Conservation (phyloP, 306 rosid genomes). For the Corylus americana region DNA sequence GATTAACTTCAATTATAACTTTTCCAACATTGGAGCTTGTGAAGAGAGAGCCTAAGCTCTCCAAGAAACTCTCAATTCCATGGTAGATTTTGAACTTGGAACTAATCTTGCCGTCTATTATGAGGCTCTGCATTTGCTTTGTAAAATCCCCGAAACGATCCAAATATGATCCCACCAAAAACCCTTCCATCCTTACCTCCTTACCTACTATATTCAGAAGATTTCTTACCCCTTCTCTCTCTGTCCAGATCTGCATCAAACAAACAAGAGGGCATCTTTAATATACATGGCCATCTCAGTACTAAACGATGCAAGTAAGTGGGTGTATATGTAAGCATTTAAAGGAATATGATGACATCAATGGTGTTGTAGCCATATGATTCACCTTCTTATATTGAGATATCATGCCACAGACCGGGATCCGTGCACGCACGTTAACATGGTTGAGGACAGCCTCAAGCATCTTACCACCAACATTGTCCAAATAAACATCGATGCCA, state of each 20-base stretch:
- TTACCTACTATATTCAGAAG: conserved; percentile 65
- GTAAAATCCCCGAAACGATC: conserved; percentile 61
- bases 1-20: conserved; percentile 49
- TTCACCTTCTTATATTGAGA: conserved; percentile 59
- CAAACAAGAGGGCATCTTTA: not conserved
- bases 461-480: conserved; percentile 71
- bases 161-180: conserved; percentile 42
- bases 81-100: conserved; percentile 43
- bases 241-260: conserved; percentile 55
- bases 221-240: conserved; percentile 62
- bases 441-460: conserved; percentile 70
- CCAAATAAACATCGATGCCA: conserved; percentile 68
- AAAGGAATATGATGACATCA: not conserved
- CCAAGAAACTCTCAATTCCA: conserved; percentile 49
- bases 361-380: not conserved
- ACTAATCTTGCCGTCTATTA: conserved; percentile 50
- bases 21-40: conserved; percentile 58
- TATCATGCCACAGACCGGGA: conserved; percentile 67
- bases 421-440: conserved; percentile 58
- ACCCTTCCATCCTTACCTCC: conserved; percentile 64
- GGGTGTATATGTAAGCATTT: not conserved
- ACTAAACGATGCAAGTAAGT: not conserved
- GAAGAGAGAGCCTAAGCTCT: conserved; percentile 52
- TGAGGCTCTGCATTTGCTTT: conserved; percentile 49
- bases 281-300: not conserved